Evolutionary conservation across 768 basidiomycete genomes (phyloP), one percentile per base, ranked within the genome.

Genomic region (Megacollybia marginata): DNA sequence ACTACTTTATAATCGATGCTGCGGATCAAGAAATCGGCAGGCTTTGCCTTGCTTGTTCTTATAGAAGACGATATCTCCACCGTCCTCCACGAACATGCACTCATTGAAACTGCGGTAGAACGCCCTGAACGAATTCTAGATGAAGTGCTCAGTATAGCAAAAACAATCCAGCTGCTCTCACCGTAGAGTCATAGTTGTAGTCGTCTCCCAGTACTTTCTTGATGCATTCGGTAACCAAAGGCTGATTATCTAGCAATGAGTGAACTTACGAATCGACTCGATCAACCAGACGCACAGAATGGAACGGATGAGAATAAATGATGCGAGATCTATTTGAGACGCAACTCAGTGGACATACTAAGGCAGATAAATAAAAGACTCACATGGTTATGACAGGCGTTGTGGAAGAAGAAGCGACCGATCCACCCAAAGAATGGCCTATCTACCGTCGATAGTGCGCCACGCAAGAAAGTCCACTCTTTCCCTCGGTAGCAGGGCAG

Each of bases 291-390:
- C 52, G 76, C 79, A 23, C 85, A 81, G 18, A 95, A 95, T 95
- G 93, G 92, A 92, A 95, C 71, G 89, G 88, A 54, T 91, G 72
- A 65, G 92, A 97, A 66, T 99, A 95, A n/a, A 95, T 95, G 55
- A 99, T 97, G 72, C 93, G 78, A 85, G 89, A 53, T 77, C 82
- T 52, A 95, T 79, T 66, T 98, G 95, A 68, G 97, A 95, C 19
- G 82, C 69, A 50, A 95, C 85, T n/a, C n/a, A n/a, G 64, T 95
- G 92, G 31, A n/a, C n/a, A n/a, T n/a, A n/a, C n/a, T n/a, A n/a
- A n/a, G n/a, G n/a, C n/a, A n/a, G n/a, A n/a, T n/a, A 92, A 94
- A 72, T 94, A 92, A 4, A 88, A 91, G 63, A 96, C 92, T 56
- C 92, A 91, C 65, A 95, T 84, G 20, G 94, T 89, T 48, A 86